Conservation (phyloP, 768 basidiomycete species). For the Erythrobasidium yunnanense region DNA sequence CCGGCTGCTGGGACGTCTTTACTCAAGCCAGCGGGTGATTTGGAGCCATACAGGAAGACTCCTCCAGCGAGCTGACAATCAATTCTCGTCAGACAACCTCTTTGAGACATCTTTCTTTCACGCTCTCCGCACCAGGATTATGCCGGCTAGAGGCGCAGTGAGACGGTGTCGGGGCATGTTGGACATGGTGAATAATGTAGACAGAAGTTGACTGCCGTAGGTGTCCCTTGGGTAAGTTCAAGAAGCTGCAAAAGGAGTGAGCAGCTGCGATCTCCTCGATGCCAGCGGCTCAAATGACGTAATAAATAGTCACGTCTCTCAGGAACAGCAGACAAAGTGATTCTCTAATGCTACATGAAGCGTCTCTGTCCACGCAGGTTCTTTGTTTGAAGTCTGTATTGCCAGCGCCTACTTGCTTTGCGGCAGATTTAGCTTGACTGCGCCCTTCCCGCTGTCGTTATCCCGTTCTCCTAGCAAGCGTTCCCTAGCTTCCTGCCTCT, state of each 20-base stretch:
- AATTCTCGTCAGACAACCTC: background rate
- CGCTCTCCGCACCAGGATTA: constrained; percentile 1
- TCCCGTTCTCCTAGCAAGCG: background rate
- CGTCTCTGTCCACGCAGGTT: no score
- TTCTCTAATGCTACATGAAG: background rate
- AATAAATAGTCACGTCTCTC: no score
- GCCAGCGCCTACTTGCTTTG: no score
- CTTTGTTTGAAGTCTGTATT: no score
- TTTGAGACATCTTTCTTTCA: no score
- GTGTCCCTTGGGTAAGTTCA: no score
- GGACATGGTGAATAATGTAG: background rate
- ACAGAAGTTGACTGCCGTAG: background rate
- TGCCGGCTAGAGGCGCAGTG: background rate
- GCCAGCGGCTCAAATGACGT: no score
- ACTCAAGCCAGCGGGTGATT: constrained; percentile 4
- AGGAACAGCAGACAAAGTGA: background rate
- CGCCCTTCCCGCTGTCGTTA: background rate
- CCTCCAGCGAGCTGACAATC: constrained; percentile 4
- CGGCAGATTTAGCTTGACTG: background rate
- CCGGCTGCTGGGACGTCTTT: constrained; percentile 16
- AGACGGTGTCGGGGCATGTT: background rate
- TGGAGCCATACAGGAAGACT: constrained; percentile 14
- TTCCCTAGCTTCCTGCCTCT: background rate
- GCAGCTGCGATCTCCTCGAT: no score
- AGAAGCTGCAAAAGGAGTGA: no score